Evolutionary conservation across 768 basidiomycete species (phyloP).

Genomic region (Lentinus brumalis): DNA sequence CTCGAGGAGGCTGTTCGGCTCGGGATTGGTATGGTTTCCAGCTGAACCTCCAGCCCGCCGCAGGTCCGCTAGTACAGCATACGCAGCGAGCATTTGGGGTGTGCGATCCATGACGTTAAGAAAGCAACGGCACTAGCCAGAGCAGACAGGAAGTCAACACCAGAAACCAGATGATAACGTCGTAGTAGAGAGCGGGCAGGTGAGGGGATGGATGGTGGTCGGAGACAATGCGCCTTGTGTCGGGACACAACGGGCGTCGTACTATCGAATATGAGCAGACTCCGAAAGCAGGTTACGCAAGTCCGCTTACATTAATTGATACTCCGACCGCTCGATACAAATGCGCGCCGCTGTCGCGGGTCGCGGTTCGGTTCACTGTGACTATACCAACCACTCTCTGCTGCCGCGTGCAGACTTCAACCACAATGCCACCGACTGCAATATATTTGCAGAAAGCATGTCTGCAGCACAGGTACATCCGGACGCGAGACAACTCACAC

Average conservation of each 20-base stretch:
- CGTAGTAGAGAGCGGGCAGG: not conserved
- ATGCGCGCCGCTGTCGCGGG: not conserved
- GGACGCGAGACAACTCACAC: slow-evolving; percentile 68
- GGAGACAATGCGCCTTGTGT: not conserved
- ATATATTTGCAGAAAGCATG: slow-evolving; percentile 72
- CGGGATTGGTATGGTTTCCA: not conserved
- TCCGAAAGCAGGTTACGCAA: not conserved
- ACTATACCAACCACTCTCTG: not conserved
- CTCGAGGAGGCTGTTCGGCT: not conserved
- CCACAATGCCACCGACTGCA: slow-evolving; percentile 7
- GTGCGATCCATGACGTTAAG: not conserved
- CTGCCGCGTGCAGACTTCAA: not conserved
- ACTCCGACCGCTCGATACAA: too few relatives aligned
- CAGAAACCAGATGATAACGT: not conserved
- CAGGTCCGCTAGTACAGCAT: slow-evolving; percentile 1
- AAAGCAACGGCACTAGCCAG: not conserved
- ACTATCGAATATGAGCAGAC: too few relatives aligned
- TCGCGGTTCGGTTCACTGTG: not conserved
- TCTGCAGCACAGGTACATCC: slow-evolving; percentile 74
- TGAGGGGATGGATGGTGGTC: not conserved
- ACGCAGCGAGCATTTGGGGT: not conserved
- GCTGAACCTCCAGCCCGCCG: not conserved
- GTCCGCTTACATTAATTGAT: not conserved
- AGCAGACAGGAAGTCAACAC: not conserved
- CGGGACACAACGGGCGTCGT: too few relatives aligned